Evolutionary conservation across 305 asterid genomes (phyloP).

Genomic region (Fraxinus latifolia): DNA sequence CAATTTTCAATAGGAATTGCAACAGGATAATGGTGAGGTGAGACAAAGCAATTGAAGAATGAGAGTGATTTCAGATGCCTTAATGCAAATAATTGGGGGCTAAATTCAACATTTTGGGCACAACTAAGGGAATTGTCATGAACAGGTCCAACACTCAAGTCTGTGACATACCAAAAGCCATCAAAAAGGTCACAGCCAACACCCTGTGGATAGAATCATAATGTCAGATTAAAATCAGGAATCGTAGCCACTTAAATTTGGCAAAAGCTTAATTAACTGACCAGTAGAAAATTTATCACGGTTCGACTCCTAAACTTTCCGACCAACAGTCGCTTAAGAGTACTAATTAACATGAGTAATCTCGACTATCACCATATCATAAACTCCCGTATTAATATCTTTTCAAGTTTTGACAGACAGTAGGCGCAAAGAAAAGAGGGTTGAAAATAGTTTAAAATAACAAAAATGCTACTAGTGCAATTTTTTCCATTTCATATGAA

Average conservation of each 20-base stretch:
- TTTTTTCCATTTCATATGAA: too few species aligned
- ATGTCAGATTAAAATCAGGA: neutral
- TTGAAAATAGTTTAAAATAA: neutral
- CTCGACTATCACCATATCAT: too few species aligned
- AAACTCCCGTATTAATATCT: too few species aligned
- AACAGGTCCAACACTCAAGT: slow-evolving; percentile 66
- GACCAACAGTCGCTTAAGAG: neutral
- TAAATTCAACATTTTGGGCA: slow-evolving; percentile 49
- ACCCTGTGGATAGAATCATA: slow-evolving; percentile 50
- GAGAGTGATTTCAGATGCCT: slow-evolving; percentile 66
- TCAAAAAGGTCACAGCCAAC: slow-evolving; percentile 77
- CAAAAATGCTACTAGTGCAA: too few species aligned
- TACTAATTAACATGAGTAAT: neutral
- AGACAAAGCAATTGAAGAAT: slow-evolving; percentile 64
- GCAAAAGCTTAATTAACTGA: neutral
- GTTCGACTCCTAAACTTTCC: neutral
- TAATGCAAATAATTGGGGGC: slow-evolving; percentile 49
- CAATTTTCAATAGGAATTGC: slow-evolving; percentile 50
- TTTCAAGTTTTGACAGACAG: neutral
- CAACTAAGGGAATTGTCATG: slow-evolving; percentile 82
- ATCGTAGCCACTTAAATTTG: neutral
- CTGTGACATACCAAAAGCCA: slow-evolving; percentile 87
- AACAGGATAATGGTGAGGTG: slow-evolving; percentile 29
- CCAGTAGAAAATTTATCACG: neutral
- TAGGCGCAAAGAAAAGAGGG: neutral